Evolutionary conservation across 495 filamentous ascomycete genomes (phyloP).

Genomic region (Aspergillus olivimuriae): DNA sequence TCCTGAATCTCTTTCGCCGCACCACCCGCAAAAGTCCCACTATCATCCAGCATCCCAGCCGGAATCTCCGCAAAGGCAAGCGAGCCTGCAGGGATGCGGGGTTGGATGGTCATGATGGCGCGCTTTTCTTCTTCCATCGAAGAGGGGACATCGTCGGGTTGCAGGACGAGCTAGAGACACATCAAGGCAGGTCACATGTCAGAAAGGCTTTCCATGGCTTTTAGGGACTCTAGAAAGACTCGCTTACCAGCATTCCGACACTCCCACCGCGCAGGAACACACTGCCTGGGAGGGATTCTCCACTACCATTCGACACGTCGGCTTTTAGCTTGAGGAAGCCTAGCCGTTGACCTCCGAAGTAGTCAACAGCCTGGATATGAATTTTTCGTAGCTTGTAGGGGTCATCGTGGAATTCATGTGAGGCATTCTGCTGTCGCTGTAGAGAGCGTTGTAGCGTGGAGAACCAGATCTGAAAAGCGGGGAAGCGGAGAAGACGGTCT

Average conservation of each 20-base stretch:
- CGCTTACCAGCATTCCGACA: slow-evolving; percentile 69
- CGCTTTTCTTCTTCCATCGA: slow-evolving; percentile 47
- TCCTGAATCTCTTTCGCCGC: slow-evolving; percentile 81
- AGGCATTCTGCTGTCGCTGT: slow-evolving; percentile 47
- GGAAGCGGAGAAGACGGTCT: slow-evolving; percentile 61
- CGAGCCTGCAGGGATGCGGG: slow-evolving; percentile 72
- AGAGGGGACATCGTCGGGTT: slow-evolving; percentile 56
- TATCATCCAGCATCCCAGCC: slow-evolving; percentile 83
- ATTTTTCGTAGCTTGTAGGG: slow-evolving; percentile 68
- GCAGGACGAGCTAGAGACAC: slow-evolving; percentile 49
- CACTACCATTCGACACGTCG: slow-evolving; percentile 53
- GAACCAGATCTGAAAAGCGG: slow-evolving; percentile 70
- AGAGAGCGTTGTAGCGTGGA: slow-evolving; percentile 60
- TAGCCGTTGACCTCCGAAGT: slow-evolving; percentile 55
- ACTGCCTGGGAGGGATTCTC: slow-evolving; percentile 65
- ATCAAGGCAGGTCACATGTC: background rate
- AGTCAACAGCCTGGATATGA: slow-evolving; percentile 67
- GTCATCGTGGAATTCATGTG: slow-evolving; percentile 63
- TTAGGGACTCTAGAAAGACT: background rate
- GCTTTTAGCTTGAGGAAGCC: slow-evolving; percentile 77
- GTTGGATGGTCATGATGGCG: slow-evolving; percentile 75
- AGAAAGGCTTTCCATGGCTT: no score
- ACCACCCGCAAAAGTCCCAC: slow-evolving; percentile 64
- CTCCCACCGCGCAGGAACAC: slow-evolving; percentile 77
- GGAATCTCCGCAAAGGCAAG: slow-evolving; percentile 74